A percentile compares a stretch with the other conserved stretches of the same genome.
phyloP scores from a whole-genome alignment of 306 rosid genomes.

The Quercus robur region DNA sequence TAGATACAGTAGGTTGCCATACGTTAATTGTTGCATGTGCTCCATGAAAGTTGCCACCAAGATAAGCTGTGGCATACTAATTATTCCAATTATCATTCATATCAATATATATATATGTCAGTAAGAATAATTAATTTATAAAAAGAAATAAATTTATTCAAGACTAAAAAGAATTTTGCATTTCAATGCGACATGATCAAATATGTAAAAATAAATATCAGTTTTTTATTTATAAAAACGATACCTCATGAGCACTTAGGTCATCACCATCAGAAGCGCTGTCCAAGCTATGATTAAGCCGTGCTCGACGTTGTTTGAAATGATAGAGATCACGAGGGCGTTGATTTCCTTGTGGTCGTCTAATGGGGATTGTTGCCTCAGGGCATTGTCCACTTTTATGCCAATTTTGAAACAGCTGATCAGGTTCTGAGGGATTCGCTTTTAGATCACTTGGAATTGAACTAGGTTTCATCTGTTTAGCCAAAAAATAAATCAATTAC shows the following conservation, averaged over 20 bases:
- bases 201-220: no score
- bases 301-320: neutral
- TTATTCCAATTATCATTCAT: neutral
- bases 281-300: neutral
- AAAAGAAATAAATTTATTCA: no score
- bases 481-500: neutral
- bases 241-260: slow-evolving; percentile 4
- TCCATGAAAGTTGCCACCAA: slow-evolving; percentile 16
- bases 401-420: slow-evolving; percentile 9
- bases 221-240: no score
- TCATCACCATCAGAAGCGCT: neutral
- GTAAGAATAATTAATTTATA: no score
- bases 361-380: slow-evolving; percentile 21
- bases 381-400: slow-evolving; percentile 20
- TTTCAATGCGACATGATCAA: no score
- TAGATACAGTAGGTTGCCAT: slow-evolving; percentile 8
- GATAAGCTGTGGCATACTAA: slow-evolving; percentile 5
- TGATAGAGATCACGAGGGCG: neutral
- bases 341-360: neutral
- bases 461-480: slow-evolving; percentile 5
- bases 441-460: neutral
- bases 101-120: no score
- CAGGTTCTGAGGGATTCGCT: neutral
- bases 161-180: no score
- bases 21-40: slow-evolving; percentile 7